A percentile compares a stretch with the other conserved stretches of the same genome.
phyloP scores from a whole-genome alignment of 2,329 filamentous ascomycete species.

The Nigrospora oryzae region DNA sequence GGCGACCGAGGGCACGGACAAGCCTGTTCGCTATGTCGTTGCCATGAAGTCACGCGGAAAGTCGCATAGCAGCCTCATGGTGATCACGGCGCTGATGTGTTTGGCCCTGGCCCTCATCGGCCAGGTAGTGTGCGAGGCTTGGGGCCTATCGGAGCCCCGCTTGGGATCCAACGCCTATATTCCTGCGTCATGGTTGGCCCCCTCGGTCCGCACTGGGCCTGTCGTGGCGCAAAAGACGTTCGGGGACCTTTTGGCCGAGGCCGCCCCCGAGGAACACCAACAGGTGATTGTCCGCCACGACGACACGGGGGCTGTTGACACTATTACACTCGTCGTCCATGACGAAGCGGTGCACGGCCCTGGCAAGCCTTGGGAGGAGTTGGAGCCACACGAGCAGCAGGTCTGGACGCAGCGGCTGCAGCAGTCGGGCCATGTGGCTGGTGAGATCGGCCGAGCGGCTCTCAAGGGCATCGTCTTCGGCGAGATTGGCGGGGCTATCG shows the following conservation, averaged over 20 bases:
- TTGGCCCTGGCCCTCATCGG: constrained; percentile 54
- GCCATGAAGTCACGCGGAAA: constrained; percentile 46
- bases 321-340: constrained; percentile 27
- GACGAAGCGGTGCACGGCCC: constrained; percentile 37
- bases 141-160: constrained; percentile 45
- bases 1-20: constrained; percentile 29
- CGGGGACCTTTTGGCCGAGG: constrained; percentile 25
- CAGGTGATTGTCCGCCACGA: constrained; percentile 28
- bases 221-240: constrained; percentile 11
- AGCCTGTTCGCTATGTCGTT: constrained; percentile 62
- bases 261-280: constrained; percentile 20
- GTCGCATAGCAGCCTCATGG: constrained; percentile 41
- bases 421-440: constrained; percentile 70
- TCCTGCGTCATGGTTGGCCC: constrained; percentile 29
- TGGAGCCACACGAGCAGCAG: constrained; percentile 52
- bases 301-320: constrained; percentile 12
- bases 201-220: no score
- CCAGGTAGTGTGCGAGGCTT: constrained; percentile 56
- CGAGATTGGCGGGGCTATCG: constrained; percentile 57
- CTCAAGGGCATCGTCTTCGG: constrained; percentile 73
- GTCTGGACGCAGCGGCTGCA: constrained; percentile 63
- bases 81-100: constrained; percentile 47
- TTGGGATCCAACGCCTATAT: constrained; percentile 48
- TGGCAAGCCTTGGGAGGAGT: constrained; percentile 63
- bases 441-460: constrained; percentile 67